Conservation (phyloP, 2,329 filamentous ascomycete species). For the Drechslerella dactyloides region DNA sequence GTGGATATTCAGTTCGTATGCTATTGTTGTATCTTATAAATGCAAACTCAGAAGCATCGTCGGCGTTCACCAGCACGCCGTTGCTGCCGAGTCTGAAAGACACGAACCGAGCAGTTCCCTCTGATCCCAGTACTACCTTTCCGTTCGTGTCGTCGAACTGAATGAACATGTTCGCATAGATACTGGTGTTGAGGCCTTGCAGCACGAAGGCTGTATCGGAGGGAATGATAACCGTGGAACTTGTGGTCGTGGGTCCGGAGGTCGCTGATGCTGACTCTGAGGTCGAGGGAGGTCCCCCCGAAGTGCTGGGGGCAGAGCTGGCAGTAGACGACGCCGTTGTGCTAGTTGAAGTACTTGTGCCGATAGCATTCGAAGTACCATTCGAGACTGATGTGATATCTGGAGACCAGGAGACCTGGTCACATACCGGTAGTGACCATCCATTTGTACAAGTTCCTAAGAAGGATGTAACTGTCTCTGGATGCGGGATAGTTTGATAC, state of each 20-base stretch:
- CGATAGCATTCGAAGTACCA: no score
- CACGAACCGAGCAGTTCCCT: conserved; percentile 1
- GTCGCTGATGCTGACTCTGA: background rate
- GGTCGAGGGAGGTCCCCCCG: background rate
- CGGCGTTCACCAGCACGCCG: background rate
- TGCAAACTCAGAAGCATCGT: conserved; percentile 1
- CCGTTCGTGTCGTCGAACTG: conserved; percentile 13
- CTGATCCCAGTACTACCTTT: background rate
- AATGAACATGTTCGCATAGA: background rate
- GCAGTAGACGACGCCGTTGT: background rate
- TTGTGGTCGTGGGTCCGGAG: background rate
- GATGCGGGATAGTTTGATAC: conserved; percentile 6
- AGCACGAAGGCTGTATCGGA: conserved; percentile 2
- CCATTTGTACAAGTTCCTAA: background rate
- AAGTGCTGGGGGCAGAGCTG: no score
- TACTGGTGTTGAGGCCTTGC: conserved; percentile 1
- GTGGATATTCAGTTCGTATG: background rate
- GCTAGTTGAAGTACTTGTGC: conserved; percentile 1
- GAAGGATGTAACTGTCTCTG: conserved; percentile 2
- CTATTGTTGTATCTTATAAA: conserved; percentile 12
- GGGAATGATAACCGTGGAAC: background rate
- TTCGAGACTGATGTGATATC: no score
- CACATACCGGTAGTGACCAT: conserved; percentile 6
- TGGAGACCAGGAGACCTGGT: conserved; percentile 4
- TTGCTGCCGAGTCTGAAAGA: background rate